A percentile compares a stretch with the other conserved stretches of the same genome.
These are phyloP conservation scores for Mycena latifolia DNA, from an alignment of 768 basidiomycete species.

Conservation along the genomic window DNA sequence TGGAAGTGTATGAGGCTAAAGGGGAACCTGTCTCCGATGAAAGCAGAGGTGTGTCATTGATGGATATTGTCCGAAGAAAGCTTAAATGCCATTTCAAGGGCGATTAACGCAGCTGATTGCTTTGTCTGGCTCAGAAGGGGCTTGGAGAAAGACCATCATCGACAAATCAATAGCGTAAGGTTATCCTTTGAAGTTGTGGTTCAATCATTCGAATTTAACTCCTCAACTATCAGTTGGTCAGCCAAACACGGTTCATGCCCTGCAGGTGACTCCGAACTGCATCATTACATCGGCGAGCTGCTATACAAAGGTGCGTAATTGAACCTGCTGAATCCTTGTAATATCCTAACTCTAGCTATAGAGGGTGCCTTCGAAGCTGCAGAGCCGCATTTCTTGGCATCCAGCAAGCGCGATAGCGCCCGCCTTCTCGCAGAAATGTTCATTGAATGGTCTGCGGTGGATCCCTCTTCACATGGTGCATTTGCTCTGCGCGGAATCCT, in stretches of 20 bases:
- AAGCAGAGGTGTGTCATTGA: slow-evolving; percentile 73
- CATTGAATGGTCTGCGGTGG: slow-evolving; percentile 77
- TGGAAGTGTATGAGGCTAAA: slow-evolving; percentile 87
- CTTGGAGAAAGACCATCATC: slow-evolving; percentile 93
- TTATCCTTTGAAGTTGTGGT: slow-evolving; percentile 12
- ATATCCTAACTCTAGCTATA: slow-evolving; percentile 43
- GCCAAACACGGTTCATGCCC: slow-evolving; percentile 82
- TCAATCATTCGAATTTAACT: slow-evolving; percentile 17
- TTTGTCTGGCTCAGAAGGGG: slow-evolving; percentile 78
- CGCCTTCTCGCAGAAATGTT: slow-evolving; percentile 89
- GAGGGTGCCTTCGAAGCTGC: slow-evolving; percentile 83
- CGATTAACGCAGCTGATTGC: slow-evolving; percentile 93
- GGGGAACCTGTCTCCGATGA: slow-evolving; percentile 81
- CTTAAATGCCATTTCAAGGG: slow-evolving; percentile 59
- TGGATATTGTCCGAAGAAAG: slow-evolving; percentile 2
- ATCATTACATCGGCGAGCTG: slow-evolving; percentile 91
- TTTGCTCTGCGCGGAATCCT: slow-evolving; percentile 90
- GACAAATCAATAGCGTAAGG: slow-evolving; percentile 88
- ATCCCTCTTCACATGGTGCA: slow-evolving; percentile 63
- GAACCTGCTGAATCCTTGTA: background rate
- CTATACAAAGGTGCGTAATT: slow-evolving; percentile 82
- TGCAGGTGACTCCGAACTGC: slow-evolving; percentile 89
- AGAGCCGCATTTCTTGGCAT: slow-evolving; percentile 85
- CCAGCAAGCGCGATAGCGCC: slow-evolving; percentile 92
- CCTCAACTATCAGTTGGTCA: slow-evolving; percentile 77